Evolutionary conservation across 2,329 filamentous ascomycete genomes (phyloP), one percentile per base, ranked within the genome.

Genomic region (Penicillium occitanis): DNA sequence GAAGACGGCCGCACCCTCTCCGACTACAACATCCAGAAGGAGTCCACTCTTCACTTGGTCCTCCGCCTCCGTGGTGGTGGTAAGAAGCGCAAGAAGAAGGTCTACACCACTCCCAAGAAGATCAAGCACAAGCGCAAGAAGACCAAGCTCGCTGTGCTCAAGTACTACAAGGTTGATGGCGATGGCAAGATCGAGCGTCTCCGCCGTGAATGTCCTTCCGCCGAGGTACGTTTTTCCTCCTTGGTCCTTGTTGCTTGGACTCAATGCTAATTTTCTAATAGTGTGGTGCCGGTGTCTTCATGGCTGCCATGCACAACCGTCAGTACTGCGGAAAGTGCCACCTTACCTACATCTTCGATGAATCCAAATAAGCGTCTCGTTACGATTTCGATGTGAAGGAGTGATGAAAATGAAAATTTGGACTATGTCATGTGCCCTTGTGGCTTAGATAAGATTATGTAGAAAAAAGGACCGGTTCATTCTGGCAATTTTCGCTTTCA

Each of bases 111-210:
- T 79, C 95, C 95, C 83, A 99, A 99, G 93, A 99, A 99, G 93
- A 99, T 99, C 91, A 99, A 99, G 95, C 95, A 99, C 91, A 99
- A 99, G 93, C 91, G 93, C 88, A 99, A 98, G 93, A 99, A 99
- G 94, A 97, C 91, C 90, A 99, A 99, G 91, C 87, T 99, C 83
- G 95, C 95, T 79, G 94, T 99, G 76, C 93, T 99, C 84, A 99
- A 99, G 91, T 99, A 99, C 92, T 99, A 99, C 92, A 99, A 99
- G 92, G 95, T 99, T 78, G 95, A 98, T 84, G 92, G 91, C 77
- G 95, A 99, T 79, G 95, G 96, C 85, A 98, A 98, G 91, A 98
- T 99, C 78, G 95, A 99, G 91, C 95, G 95, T 80, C 90, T 99
- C 75, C 90, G 96, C 82, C 90, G 95, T 84, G 96, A 99, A 89